A percentile compares a stretch with the other conserved stretches of the same genome.
phyloP scores from a whole-genome alignment of 2,329 filamentous ascomycete genomes.

The Fusarium graminum region DNA sequence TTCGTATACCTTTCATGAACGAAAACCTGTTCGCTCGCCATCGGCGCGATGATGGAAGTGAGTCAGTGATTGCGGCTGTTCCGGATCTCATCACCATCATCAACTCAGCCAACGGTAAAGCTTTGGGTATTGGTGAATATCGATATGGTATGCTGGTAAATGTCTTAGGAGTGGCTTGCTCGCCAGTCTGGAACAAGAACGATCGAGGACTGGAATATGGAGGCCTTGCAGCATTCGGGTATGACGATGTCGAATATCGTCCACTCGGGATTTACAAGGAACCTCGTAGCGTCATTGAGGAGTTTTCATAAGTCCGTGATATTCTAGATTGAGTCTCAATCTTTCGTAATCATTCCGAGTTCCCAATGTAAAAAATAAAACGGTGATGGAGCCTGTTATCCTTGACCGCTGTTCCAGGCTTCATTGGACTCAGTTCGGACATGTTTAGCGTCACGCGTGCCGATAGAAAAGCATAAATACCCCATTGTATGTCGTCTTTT shows the following conservation, averaged over 20 bases:
- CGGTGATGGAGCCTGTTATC: neutral
- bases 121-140: constrained; percentile 31
- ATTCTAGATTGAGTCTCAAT: neutral
- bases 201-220: neutral
- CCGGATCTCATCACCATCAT: constrained; percentile 32
- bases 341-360: neutral
- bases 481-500: neutral
- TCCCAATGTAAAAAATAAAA: neutral
- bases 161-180: constrained; percentile 22
- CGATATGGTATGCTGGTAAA: constrained; percentile 25
- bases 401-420: neutral
- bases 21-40: constrained; percentile 3
- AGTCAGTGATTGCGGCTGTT: neutral
- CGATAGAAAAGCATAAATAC: neutral
- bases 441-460: neutral
- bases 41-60: neutral
- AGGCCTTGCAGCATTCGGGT: neutral
- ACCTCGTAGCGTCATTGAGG: constrained; percentile 1
- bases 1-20: constrained; percentile 7
- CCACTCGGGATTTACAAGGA: neutral
- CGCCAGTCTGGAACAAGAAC: constrained; percentile 20
- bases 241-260: neutral
- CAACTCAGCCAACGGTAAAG: constrained; percentile 19
- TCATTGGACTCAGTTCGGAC: neutral
- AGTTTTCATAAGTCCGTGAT: neutral